These are phyloP conservation scores for Talaromyces sp. DNA, from an alignment of 2,329 filamentous ascomycete species.

Conservation along the genomic window DNA sequence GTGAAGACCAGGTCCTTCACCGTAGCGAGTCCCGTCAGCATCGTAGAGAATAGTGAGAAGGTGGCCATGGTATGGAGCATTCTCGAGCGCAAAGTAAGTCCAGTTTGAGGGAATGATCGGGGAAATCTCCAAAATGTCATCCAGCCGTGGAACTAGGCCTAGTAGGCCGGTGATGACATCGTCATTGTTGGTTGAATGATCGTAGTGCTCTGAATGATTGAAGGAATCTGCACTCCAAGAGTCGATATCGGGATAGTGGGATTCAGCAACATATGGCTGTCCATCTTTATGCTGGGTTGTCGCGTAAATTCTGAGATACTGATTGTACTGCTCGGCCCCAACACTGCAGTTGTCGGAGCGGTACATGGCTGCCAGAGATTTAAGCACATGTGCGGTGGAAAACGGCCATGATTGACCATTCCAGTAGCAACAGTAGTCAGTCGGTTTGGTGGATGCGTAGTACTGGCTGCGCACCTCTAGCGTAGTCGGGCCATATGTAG, in stretches of 20 bases:
- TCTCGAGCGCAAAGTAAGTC: neutral
- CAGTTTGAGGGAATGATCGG: neutral
- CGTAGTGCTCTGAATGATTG: neutral
- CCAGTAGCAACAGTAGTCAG: neutral
- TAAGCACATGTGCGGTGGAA: neutral
- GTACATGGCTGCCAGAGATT: neutral
- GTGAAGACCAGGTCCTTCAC: neutral
- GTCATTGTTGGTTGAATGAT: neutral
- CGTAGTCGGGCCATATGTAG: neutral
- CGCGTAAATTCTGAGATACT: neutral
- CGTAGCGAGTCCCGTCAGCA: neutral
- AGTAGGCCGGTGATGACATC: neutral
- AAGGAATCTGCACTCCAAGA: neutral
- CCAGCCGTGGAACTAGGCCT: neutral
- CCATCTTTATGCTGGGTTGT: neutral
- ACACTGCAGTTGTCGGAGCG: neutral
- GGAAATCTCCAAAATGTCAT: neutral
- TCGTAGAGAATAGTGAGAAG: neutral
- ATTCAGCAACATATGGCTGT: neutral
- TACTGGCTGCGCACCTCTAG: neutral
- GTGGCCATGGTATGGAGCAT: neutral
- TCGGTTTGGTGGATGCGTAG: neutral
- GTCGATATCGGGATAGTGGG: neutral
- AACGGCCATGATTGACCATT: neutral
- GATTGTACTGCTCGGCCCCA: neutral